Evolutionary conservation across 495 filamentous ascomycete species (phyloP).

Genomic region (Cetradonia linearis): DNA sequence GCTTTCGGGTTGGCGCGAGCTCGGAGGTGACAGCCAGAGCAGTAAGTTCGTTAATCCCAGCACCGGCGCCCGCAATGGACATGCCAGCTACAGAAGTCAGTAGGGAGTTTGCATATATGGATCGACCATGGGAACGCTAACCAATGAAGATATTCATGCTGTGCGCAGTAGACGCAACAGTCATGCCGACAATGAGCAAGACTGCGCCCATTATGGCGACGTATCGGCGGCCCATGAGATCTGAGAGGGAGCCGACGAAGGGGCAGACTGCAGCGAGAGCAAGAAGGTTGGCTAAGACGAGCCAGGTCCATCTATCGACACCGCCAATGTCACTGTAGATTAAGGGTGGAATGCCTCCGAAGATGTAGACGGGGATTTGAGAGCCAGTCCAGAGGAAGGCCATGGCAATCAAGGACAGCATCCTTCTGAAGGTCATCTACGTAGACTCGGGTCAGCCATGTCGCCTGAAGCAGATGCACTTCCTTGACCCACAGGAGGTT

Average conservation of each 20-base stretch:
- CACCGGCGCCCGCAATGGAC: conserved; percentile 51
- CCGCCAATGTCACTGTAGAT: conserved; percentile 60
- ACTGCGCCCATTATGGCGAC: conserved; percentile 51
- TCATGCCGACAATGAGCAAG: conserved; percentile 55
- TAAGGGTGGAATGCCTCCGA: conserved; percentile 51
- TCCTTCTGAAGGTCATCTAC: conserved; percentile 46
- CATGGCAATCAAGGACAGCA: conserved; percentile 54
- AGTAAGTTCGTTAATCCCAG: conserved; percentile 57
- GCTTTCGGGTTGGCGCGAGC: conserved; percentile 55
- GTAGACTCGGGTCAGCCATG: not conserved
- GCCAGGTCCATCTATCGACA: conserved; percentile 60
- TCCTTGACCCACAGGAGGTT: conserved; percentile 28
- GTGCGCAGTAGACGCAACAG: conserved; percentile 52
- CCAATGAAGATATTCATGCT: conserved; percentile 62
- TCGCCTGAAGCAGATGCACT: not conserved
- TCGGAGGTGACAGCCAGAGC: conserved; percentile 60
- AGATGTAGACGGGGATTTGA: conserved; percentile 54
- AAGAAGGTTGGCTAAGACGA: conserved; percentile 58
- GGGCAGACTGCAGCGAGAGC: conserved; percentile 58
- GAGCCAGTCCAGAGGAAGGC: conserved; percentile 57
- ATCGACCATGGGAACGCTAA: conserved; percentile 28
- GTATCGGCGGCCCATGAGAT: conserved; percentile 57
- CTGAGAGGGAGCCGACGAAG: conserved; percentile 62
- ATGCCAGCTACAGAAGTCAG: conserved; percentile 44
- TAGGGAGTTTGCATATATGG: conserved; percentile 16